Percentiles rank a stretch among this genome's conserved stretches.
These are phyloP conservation scores for Cucurbita moschata DNA, from an alignment of 306 rosid genomes.

Conservation along the genomic window DNA sequence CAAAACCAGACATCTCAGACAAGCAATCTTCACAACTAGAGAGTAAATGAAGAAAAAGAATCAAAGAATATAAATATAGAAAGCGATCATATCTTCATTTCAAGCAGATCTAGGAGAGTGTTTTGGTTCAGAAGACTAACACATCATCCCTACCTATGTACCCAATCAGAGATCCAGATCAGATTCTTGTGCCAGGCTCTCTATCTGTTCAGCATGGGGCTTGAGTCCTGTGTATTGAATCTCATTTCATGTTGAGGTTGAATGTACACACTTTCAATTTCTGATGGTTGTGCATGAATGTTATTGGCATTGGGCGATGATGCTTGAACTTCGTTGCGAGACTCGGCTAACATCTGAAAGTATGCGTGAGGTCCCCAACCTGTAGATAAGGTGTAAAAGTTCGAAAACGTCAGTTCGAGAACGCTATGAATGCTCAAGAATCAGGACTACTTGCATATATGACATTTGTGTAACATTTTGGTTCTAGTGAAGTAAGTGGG, in stretches of 20 bases:
- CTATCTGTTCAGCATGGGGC: constrained; percentile 36
- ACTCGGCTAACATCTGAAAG: constrained; percentile 12
- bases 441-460: not conserved
- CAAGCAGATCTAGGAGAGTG: not conserved
- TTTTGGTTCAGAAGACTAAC: not conserved
- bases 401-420: not conserved
- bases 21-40: not conserved
- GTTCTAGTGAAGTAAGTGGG: not conserved
- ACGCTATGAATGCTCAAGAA: not conserved
- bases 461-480: not conserved
- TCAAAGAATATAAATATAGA: not conserved
- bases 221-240: constrained; percentile 7
- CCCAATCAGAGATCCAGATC: constrained; percentile 9
- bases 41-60: not conserved
- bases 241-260: constrained; percentile 5
- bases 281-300: not conserved
- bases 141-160: constrained; percentile 3
- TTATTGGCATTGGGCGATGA: not conserved
- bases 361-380: constrained; percentile 17
- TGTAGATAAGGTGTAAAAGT: not conserved
- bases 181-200: constrained; percentile 32
- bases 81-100: not conserved
- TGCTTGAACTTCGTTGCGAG: constrained; percentile 14
- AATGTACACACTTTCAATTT: not conserved
- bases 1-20: not conserved